A percentile compares a stretch with the other conserved stretches of the same genome.
phyloP scores from a whole-genome alignment of 176 grass and related monocot species.

The Paspalum vaginatum region DNA sequence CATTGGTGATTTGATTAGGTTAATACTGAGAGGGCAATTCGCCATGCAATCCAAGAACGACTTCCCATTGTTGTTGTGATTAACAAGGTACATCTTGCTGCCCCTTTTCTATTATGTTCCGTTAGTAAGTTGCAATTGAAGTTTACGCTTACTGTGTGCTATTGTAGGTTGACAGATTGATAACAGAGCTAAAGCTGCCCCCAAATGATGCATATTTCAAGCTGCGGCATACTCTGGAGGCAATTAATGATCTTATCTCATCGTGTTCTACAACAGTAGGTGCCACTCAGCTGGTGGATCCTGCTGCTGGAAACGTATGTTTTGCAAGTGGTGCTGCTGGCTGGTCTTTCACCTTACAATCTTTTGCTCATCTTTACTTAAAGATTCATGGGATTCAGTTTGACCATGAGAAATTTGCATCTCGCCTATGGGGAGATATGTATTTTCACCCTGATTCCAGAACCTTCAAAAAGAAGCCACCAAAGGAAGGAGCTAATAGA shows the following conservation, averaged over 20 bases:
- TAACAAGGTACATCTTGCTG: slow-evolving; percentile 68
- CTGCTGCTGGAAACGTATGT: slow-evolving; percentile 87
- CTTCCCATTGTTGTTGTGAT: slow-evolving; percentile 95
- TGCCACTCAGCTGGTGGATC: slow-evolving; percentile 83
- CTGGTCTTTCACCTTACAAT: slow-evolving; percentile 98
- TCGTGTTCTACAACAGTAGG: slow-evolving; percentile 92
- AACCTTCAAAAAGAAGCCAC: slow-evolving; percentile 90
- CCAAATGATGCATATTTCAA: slow-evolving; percentile 99
- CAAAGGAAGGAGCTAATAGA: slow-evolving; percentile 91
- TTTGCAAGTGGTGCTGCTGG: slow-evolving; percentile 95
- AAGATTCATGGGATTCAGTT: slow-evolving; percentile 92
- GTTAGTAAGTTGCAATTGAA: slow-evolving; percentile 19
- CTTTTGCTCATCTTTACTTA: slow-evolving; percentile 85
- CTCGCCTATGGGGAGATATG: slow-evolving; percentile 87
- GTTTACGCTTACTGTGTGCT: slow-evolving; percentile 24
- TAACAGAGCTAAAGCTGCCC: slow-evolving; percentile 93
- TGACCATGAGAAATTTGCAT: slow-evolving; percentile 91
- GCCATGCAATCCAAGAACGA: slow-evolving; percentile 94
- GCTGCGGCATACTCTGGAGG: slow-evolving; percentile 83
- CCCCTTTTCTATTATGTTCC: slow-evolving; percentile 26
- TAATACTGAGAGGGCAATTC: slow-evolving; percentile 98
- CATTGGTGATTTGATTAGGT: slow-evolving; percentile 60
- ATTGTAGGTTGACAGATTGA: slow-evolving; percentile 89
- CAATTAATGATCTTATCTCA: slow-evolving; percentile 89
- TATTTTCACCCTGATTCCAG: slow-evolving; percentile 89